Evolutionary conservation across 2,329 filamentous ascomycete genomes (phyloP).

Genomic region (Fusarium robinianum): DNA sequence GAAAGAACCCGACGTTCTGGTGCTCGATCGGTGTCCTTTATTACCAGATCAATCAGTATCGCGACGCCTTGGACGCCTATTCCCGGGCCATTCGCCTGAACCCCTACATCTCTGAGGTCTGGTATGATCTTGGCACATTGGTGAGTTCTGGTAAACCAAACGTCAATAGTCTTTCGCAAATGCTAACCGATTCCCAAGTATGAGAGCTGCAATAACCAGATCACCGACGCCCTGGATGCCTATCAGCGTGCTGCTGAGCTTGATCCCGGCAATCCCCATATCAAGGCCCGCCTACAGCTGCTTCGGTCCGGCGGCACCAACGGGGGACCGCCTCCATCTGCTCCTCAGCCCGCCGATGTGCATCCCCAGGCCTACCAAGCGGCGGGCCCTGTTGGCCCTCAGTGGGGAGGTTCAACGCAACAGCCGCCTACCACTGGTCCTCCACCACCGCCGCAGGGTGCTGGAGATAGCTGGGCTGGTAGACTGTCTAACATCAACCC

Average conservation of each 20-base stretch:
- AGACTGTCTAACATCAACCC: conserved; percentile 80
- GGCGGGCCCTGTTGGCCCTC: conserved; percentile 79
- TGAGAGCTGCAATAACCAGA: conserved; percentile 99
- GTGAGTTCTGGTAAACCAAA: too few relatives aligned
- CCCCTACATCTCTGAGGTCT: conserved; percentile 97
- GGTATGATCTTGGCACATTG: conserved; percentile 96
- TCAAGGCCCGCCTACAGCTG: conserved; percentile 90
- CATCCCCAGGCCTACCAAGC: conserved; percentile 93
- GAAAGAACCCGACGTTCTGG: conserved; percentile 98
- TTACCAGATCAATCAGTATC: conserved; percentile 99
- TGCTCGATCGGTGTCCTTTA: conserved; percentile 98
- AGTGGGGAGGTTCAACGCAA: conserved; percentile 82
- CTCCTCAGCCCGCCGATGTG: conserved; percentile 92
- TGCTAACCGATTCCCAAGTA: conserved; percentile 63
- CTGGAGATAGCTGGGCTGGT: conserved; percentile 61
- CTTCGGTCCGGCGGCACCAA: conserved; percentile 79
- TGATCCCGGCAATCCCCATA: conserved; percentile 90
- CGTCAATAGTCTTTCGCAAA: too few relatives aligned
- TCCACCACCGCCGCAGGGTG: conserved; percentile 64
- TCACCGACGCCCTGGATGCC: conserved; percentile 91
- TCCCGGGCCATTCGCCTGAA: conserved; percentile 95
- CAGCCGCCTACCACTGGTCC: conserved; percentile 57
- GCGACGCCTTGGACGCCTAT: conserved; percentile 96
- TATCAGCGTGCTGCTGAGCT: conserved; percentile 94
- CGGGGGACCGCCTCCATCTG: conserved; percentile 72